Base-by-base conservation (phyloP, 257 asterid species). In the Agastache rugosa region DNA sequence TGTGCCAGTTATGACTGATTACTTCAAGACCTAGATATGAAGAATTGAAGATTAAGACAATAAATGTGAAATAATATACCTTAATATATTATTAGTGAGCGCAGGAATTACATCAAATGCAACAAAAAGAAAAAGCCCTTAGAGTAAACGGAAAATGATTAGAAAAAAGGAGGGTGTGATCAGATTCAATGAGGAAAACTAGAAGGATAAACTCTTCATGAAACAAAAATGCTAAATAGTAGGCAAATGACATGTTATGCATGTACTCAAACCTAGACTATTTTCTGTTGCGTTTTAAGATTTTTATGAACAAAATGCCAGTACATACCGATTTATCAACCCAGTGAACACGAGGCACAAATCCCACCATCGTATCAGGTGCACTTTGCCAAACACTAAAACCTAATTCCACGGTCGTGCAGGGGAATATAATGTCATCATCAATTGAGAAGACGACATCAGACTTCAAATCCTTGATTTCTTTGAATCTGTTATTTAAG, bases 281-380 rank as follows among this genome's bases (percentile, higher is more conserved):
- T 25, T 17, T 25, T 22, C 60, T 14, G 51, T 31, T 23, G 37
- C 31, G 44, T 56, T 9, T 10, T 60, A 9, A 22, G 25, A 54
- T 25, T 71, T 35, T n/a, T 35, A 56, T 22, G 42, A 64, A 45
- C 23, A 67, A 51, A 56, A 51, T 25, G 67, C 66, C 27, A 79
- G 75, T 55, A 71, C 87, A 45, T 83, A 90, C 96, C 92, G 79
- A 74, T 60, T 82, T 76, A 58, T 87, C 87, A 74, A 85, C 76
- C 93, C 96, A 84, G 76, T 90, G 96, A 55, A 86, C 54, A 71
- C 96, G 96, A n/a, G 96, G 97, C 70, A 92, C 97, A 79, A 92
- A 92, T 50, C 97, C 97, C 77, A 92, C 97, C 96, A 90, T 90
- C 37, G 96, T 41, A 78, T 88, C 89, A 41, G 93, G 87, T 63